Evolutionary conservation across 345 rosid species (phyloP).

Genomic region (Erodium maritimum): DNA sequence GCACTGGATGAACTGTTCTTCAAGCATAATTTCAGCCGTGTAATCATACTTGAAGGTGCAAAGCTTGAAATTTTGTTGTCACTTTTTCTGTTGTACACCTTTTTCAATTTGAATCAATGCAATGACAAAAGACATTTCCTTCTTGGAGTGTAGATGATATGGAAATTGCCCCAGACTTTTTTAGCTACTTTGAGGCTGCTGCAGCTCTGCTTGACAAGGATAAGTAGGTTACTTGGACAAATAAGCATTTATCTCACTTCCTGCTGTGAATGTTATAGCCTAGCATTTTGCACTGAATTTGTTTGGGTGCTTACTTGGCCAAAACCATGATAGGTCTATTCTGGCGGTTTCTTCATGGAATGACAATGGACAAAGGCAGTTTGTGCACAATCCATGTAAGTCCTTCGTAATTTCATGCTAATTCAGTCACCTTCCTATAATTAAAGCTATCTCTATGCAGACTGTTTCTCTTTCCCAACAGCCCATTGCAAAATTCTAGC

Average conservation of each 20-base stretch:
- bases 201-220: constrained; percentile 85
- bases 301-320: constrained; percentile 10
- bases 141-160: constrained; percentile 72
- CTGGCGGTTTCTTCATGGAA: constrained; percentile 99
- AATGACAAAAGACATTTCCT: constrained; percentile 8
- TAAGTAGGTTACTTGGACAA: constrained; percentile 38
- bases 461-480: constrained; percentile 1
- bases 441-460: not conserved
- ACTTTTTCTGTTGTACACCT: not conserved
- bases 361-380: constrained; percentile 98
- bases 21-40: constrained; percentile 65
- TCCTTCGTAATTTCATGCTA: constrained; percentile 3
- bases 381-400: constrained; percentile 92
- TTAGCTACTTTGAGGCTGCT: constrained; percentile 92
- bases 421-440: not conserved
- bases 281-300: not conserved
- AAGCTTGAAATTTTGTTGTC: not conserved
- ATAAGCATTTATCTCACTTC: constrained; percentile 4
- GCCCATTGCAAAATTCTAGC: not conserved
- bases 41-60: constrained; percentile 89
- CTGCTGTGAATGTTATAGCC: not conserved
- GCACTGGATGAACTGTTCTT: constrained; percentile 83
- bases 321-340: constrained; percentile 53
- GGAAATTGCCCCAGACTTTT: constrained; percentile 97
- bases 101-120: not conserved